A percentile compares a stretch with the other conserved stretches of the same genome.
phyloP scores from a whole-genome alignment of 352 stramenopile species.

The Blastocystis sp. region DNA sequence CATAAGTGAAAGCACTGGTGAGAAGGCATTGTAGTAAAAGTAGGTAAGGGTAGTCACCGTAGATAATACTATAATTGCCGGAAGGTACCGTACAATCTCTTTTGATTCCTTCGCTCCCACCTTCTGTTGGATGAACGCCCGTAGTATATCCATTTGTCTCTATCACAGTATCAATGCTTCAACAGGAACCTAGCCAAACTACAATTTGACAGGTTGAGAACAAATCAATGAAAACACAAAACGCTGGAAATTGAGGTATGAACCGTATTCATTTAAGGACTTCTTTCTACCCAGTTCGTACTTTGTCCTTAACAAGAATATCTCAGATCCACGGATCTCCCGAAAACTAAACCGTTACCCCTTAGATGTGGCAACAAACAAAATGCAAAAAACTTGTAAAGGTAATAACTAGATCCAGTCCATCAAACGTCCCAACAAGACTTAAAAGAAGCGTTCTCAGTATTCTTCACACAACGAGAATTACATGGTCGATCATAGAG shows the following conservation, averaged over 20 bases:
- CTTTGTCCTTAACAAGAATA: background rate
- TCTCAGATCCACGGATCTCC: background rate
- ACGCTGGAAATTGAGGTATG: too few relatives aligned
- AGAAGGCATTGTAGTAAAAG: slow-evolving; percentile 56
- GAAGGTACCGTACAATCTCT: slow-evolving; percentile 13
- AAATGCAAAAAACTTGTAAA: slow-evolving; percentile 2
- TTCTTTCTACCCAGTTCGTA: too few relatives aligned
- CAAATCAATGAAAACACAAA: too few relatives aligned
- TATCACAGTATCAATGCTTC: background rate
- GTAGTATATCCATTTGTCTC: slow-evolving; percentile 25
- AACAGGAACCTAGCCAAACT: background rate
- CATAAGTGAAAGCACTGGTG: slow-evolving; percentile 20
- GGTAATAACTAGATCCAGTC: background rate
- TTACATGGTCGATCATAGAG: background rate
- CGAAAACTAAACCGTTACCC: background rate
- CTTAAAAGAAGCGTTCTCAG: background rate
- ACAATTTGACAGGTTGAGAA: background rate
- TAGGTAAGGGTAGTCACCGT: background rate
- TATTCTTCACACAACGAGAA: background rate
- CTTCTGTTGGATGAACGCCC: slow-evolving; percentile 23
- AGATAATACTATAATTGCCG: slow-evolving; percentile 20
- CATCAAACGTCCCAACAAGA: slow-evolving; percentile 42
- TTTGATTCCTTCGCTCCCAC: slow-evolving; percentile 38
- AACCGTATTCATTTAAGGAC: too few relatives aligned
- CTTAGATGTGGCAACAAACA: background rate